Percentiles rank a stretch among this genome's conserved stretches.
Conservation (phyloP, 345 rosid species). For the Arabis alpina region DNA sequence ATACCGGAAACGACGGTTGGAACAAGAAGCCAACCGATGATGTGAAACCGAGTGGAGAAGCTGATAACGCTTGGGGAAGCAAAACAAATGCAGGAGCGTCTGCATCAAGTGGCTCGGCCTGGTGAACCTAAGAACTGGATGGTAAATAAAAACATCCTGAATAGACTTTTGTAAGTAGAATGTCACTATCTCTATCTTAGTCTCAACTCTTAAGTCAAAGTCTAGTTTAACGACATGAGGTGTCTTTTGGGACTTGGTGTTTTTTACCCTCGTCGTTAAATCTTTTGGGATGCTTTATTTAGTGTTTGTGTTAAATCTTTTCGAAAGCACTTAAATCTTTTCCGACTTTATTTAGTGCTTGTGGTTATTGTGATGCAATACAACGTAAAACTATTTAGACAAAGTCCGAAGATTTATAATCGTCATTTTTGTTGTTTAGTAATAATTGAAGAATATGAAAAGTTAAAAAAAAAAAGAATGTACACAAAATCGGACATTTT, state of each 20-base stretch:
- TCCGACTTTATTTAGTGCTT: no score
- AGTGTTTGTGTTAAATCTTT: no score
- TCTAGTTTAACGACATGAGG: constrained; percentile 16
- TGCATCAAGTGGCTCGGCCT: constrained; percentile 28
- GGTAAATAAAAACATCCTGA: constrained; percentile 11
- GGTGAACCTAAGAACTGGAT: constrained; percentile 31
- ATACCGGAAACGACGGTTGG: constrained; percentile 24
- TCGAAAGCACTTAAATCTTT: no score
- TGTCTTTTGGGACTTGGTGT: neutral
- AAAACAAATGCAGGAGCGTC: constrained; percentile 15
- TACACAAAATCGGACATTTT: no score
- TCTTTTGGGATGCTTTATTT: no score
- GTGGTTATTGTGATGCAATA: no score
- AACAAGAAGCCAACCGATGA: constrained; percentile 20
- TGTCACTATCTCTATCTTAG: constrained; percentile 16
- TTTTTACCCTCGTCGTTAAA: neutral
- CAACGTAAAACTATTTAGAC: no score
- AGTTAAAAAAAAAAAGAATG: no score
- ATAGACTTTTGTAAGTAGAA: constrained; percentile 21
- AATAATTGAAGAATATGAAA: no score
- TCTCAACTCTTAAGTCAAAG: neutral
- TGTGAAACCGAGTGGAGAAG: constrained; percentile 22
- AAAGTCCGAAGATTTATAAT: no score
- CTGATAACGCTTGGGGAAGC: constrained; percentile 30
- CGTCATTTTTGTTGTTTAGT: no score